phyloP scores from a whole-genome alignment of 106 monocot species.

The Amphibolis antarctica region DNA sequence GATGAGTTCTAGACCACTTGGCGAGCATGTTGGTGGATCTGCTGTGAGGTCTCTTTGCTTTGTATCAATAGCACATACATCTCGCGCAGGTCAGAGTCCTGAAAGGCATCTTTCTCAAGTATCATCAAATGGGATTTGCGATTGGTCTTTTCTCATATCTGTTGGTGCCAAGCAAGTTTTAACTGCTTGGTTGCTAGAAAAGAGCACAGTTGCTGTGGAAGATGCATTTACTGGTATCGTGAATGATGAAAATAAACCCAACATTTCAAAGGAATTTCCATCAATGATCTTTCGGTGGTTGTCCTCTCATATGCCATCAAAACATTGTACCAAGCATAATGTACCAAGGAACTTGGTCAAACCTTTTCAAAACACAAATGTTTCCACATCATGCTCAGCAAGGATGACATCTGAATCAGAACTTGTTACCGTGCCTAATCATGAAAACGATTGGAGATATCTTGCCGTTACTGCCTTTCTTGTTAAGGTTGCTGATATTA shows the following conservation, averaged over 20 bases:
- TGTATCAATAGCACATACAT: slow-evolving; percentile 34
- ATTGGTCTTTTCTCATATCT: slow-evolving; percentile 52
- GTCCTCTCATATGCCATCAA: slow-evolving; percentile 65
- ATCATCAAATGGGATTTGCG: slow-evolving; percentile 13
- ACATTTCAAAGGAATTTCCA: slow-evolving; percentile 8
- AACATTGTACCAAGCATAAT: slow-evolving; percentile 14
- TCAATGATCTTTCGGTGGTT: slow-evolving; percentile 77
- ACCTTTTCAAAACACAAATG: neutral
- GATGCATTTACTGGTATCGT: slow-evolving; percentile 3
- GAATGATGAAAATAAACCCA: slow-evolving; percentile 3
- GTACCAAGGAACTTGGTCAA: slow-evolving; percentile 7
- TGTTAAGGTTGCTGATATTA: slow-evolving; percentile 38
- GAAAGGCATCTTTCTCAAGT: slow-evolving; percentile 5
- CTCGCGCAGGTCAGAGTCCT: slow-evolving; percentile 15
- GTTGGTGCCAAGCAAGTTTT: slow-evolving; percentile 95
- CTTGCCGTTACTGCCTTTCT: slow-evolving; percentile 89
- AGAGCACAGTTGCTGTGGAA: slow-evolving; percentile 9
- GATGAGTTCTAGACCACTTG: slow-evolving; percentile 60
- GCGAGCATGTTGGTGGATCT: slow-evolving; percentile 96
- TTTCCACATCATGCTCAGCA: neutral
- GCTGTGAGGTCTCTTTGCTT: slow-evolving; percentile 83
- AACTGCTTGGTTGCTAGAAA: slow-evolving; percentile 69
- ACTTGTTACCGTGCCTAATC: slow-evolving; percentile 15
- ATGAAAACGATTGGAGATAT: slow-evolving; percentile 96
- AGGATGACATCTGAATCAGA: neutral